Evolutionary conservation across 2,329 filamentous ascomycete genomes (phyloP).

Genomic region (Alternaria longipes): DNA sequence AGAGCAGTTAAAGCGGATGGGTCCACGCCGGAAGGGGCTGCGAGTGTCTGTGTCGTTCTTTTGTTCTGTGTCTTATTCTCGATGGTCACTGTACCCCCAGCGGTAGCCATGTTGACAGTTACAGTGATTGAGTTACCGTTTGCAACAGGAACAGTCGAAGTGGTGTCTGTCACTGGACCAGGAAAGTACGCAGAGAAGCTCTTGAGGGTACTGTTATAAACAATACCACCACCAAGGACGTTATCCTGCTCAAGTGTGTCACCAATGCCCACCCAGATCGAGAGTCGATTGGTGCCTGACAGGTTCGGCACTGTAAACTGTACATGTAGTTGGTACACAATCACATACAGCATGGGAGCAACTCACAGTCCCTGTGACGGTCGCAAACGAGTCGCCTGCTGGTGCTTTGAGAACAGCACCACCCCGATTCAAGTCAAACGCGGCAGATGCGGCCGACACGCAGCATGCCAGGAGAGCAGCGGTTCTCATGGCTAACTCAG

Average conservation of each 20-base stretch:
- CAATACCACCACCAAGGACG: constrained; percentile 35
- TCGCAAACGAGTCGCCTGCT: constrained; percentile 31
- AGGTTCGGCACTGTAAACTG: constrained; percentile 33
- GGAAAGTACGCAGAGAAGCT: constrained; percentile 36
- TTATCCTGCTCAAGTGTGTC: constrained; percentile 31
- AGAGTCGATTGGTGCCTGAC: constrained; percentile 29
- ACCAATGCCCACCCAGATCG: constrained; percentile 39
- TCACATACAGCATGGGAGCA: background rate
- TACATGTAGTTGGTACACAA: background rate
- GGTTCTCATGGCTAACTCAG: constrained; percentile 24
- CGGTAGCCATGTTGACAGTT: constrained; percentile 21
- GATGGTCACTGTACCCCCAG: constrained; percentile 32
- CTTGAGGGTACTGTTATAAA: constrained; percentile 31
- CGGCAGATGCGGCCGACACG: constrained; percentile 26
- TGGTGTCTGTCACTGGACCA: constrained; percentile 27
- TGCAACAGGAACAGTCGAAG: constrained; percentile 26
- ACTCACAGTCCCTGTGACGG: constrained; percentile 30
- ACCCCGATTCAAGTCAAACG: constrained; percentile 36
- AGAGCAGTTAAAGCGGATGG: constrained; percentile 26
- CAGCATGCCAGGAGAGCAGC: constrained; percentile 18
- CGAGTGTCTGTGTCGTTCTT: constrained; percentile 25
- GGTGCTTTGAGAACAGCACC: constrained; percentile 40
- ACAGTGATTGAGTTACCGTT: constrained; percentile 33
- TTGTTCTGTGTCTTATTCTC: constrained; percentile 39
- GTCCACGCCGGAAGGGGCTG: constrained; percentile 24